phyloP scores from a whole-genome alignment of 805 yeast genomes.

The Suhomyces sp. region DNA sequence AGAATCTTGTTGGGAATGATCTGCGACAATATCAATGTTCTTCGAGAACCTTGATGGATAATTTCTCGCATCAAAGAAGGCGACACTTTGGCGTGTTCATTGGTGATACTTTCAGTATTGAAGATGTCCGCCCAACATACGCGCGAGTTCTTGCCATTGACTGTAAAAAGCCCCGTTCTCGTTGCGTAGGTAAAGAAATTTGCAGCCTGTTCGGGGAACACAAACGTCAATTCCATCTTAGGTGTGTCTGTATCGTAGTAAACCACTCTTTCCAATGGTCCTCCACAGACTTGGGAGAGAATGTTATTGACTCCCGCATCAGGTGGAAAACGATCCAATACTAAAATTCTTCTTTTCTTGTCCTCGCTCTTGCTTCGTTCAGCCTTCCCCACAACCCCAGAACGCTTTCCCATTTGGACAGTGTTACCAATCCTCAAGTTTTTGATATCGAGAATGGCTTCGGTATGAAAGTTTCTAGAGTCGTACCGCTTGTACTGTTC shows the following conservation, averaged over 20 bases:
- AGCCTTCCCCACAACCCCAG: neutral
- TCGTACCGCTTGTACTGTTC: neutral
- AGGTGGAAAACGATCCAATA: constrained; percentile 36
- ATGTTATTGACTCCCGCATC: constrained; percentile 48
- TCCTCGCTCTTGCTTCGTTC: neutral
- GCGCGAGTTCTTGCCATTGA: constrained; percentile 53
- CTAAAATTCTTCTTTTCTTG: neutral
- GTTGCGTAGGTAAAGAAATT: constrained; percentile 50
- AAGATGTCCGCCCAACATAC: constrained; percentile 45
- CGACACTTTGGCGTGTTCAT: constrained; percentile 22
- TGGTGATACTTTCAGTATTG: constrained; percentile 21
- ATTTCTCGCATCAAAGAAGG: constrained; percentile 30
- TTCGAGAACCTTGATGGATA: constrained; percentile 46
- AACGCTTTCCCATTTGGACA: neutral
- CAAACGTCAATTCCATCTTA: constrained; percentile 48
- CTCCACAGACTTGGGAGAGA: constrained; percentile 60
- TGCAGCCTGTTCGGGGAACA: constrained; percentile 51
- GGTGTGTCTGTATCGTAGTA: constrained; percentile 17
- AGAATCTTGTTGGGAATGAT: constrained; percentile 18
- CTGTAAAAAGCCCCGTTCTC: constrained; percentile 49
- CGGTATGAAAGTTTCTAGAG: neutral
- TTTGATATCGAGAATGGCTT: neutral
- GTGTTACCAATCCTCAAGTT: neutral
- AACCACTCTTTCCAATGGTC: constrained; percentile 58
- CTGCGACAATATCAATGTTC: constrained; percentile 48